These are phyloP conservation scores for Trichoderma koningiopsis DNA, from an alignment of 2,329 filamentous ascomycete species.

Conservation along the genomic window DNA sequence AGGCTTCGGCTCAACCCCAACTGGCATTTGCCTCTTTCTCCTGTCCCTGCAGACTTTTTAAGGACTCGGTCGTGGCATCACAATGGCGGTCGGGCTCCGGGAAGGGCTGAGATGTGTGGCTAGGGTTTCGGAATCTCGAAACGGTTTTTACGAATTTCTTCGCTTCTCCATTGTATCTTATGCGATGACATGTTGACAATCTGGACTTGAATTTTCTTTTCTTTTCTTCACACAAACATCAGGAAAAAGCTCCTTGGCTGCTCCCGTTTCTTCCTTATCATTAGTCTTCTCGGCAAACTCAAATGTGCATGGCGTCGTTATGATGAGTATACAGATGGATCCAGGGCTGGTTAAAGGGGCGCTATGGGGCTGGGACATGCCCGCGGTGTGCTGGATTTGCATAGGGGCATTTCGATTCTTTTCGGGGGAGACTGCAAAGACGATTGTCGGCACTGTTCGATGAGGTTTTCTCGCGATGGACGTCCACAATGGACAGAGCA, in stretches of 20 bases:
- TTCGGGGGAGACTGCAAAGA: neutral
- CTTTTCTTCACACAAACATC: slow-evolving; percentile 18
- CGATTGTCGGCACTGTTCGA: neutral
- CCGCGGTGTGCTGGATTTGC: slow-evolving; percentile 27
- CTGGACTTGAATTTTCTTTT: slow-evolving; percentile 20
- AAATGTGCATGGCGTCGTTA: slow-evolving; percentile 28
- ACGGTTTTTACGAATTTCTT: slow-evolving; percentile 27
- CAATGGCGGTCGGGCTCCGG: slow-evolving; percentile 20
- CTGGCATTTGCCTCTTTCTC: slow-evolving; percentile 24
- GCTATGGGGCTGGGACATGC: slow-evolving; percentile 18
- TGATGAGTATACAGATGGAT: slow-evolving; percentile 28
- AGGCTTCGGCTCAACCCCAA: neutral
- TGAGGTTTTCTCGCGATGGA: neutral
- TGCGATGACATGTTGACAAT: slow-evolving; percentile 29
- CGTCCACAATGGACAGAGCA: neutral
- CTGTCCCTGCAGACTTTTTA: slow-evolving; percentile 20
- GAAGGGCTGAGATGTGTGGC: slow-evolving; percentile 25
- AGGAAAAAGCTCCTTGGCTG: slow-evolving; percentile 11
- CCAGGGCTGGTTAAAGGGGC: slow-evolving; percentile 22
- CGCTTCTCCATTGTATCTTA: slow-evolving; percentile 31
- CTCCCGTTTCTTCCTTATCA: slow-evolving; percentile 11
- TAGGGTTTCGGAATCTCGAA: slow-evolving; percentile 24
- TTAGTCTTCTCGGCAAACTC: slow-evolving; percentile 19
- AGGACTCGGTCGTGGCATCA: slow-evolving; percentile 22
- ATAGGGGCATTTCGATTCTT: slow-evolving; percentile 23